Evolutionary conservation across 352 stramenopile species (phyloP), one percentile per base, ranked within the genome.

Genomic region (Elongisporangium prolatum): DNA sequence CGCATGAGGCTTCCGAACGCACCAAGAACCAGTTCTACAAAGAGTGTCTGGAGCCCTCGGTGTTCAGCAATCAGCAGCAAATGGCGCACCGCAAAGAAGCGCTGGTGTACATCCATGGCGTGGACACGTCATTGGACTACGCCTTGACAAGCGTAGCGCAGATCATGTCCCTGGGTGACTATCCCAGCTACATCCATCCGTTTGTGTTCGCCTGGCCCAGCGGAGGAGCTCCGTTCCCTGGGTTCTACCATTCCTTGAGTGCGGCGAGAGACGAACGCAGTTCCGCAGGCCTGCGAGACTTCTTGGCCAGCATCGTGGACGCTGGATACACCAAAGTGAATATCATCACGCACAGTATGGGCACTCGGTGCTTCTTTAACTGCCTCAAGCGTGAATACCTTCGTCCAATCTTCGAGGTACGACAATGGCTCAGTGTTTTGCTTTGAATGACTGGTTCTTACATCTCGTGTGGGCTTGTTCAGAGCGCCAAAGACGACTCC

Each of bases 141-240:
- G 63, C 53, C 8, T 21, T 69, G 22, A 67, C 50, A 48, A 61
- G 63, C 34, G 54, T 69, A 24, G 52, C 59, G n/a, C 63, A 69
- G 56, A 52, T 69, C 49, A 57, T 69, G 56, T 25, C 63, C 9
- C 48, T 69, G 17, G 63, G 63, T 3, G 60, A 65, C 17, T 69
- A 63, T 44, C 63, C 63, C 6, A 21, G 48, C n/a, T 17, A 21
- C 24, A 57, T 69, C 21, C 63, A 69, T 20, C 63, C 63, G 44
- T 69, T 69, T 22, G 63, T 69, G 44, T 69, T 67, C 28, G 48
- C 25, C 4, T 69, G 63, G 63, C 63, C 63, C 21, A 69, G 63
- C 14, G 63, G 63, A 8, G 56, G 53, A 34, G 13, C 62, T 13
- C 63, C 60, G 54, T 38, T 66, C 40, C 66, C 53, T 11, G 67